Conservation (phyloP, 495 filamentous ascomycete genomes). For the Aspergillus panamensis region DNA sequence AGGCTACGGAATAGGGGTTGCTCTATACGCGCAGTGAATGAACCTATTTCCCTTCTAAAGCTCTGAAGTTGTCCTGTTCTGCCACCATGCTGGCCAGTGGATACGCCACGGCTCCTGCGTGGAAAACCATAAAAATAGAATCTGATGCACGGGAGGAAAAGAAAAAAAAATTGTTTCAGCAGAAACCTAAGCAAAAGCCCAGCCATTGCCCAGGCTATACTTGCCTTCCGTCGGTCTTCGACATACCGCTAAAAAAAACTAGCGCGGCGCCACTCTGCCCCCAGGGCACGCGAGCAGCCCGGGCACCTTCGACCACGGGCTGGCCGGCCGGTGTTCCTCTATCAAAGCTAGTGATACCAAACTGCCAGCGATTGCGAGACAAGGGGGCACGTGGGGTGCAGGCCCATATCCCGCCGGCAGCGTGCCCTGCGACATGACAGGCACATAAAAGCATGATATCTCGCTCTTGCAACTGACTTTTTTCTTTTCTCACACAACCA, state of each 20-base stretch:
- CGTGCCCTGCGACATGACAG: neutral
- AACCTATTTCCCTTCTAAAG: too few relatives aligned
- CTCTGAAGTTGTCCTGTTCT: too few relatives aligned
- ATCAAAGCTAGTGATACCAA: neutral
- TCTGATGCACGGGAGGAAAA: too few relatives aligned
- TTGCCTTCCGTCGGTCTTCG: neutral
- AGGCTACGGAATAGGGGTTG: too few relatives aligned
- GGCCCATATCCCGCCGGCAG: neutral
- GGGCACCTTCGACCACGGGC: neutral
- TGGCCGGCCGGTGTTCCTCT: neutral
- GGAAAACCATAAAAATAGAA: too few relatives aligned
- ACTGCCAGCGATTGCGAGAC: neutral
- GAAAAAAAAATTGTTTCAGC: too few relatives aligned
- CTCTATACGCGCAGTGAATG: too few relatives aligned
- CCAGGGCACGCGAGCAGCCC: neutral
- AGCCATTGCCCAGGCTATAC: neutral
- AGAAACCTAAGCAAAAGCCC: too few relatives aligned
- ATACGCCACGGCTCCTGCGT: too few relatives aligned
- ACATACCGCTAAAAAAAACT: neutral
- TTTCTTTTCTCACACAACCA: neutral
- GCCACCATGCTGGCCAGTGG: too few relatives aligned
- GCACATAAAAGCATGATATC: neutral
- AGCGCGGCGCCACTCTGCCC: neutral
- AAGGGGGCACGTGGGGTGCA: slow-evolving; percentile 1
- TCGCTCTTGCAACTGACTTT: neutral